Base-by-base conservation (phyloP, 148 eudicot genomes). In the Polygonum maritimum region DNA sequence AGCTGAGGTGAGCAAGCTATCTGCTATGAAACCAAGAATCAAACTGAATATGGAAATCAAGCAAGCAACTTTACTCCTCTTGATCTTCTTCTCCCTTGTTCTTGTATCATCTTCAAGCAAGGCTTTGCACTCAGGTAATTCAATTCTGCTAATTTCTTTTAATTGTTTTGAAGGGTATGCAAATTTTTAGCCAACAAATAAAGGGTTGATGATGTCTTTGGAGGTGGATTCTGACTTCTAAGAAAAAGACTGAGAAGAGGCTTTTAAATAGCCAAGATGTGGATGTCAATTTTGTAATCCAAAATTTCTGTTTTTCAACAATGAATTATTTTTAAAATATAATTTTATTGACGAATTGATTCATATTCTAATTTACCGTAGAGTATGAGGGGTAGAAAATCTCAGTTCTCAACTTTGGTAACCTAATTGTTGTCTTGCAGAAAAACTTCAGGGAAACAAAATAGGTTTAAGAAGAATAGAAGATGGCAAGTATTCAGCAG, bases 1-100 rank as follows among this genome's bases (percentile, higher is more conserved):
- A 67, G 71, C 71, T 67, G 44, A 67, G 21, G 19, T 67, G 45
- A 38, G 44, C n/a, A 38, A 67, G 45, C 21, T 63, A 63, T 16
- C 44, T 35, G 8, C 71, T 67, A 18, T 35, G 71, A 6, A 67
- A 1, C 21, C 45, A 12, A 18, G 69, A 63, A 63, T 63, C 69
- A 13, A 26, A 5, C 18, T 36, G 21, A 67, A 67, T 16, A 67
- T 67, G 71, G 71, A 35, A 12, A 67, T 38, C 71, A 67, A 67
- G 71, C 71, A 67, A 67, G 3, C 21, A 67, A 67, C 19, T 67
- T 67, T 67, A 16, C 41, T 67, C 6, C 21, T 38, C 19, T 14
- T 67, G 19, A 36, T 67, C 71, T 67, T 67, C 45, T 67, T 36
- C 44, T 67, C 44, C 38, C 71, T 67, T 67, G 44, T 67, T 14